phyloP scores from a whole-genome alignment of 768 basidiomycete genomes.

The Leccinum longicurvipes region DNA sequence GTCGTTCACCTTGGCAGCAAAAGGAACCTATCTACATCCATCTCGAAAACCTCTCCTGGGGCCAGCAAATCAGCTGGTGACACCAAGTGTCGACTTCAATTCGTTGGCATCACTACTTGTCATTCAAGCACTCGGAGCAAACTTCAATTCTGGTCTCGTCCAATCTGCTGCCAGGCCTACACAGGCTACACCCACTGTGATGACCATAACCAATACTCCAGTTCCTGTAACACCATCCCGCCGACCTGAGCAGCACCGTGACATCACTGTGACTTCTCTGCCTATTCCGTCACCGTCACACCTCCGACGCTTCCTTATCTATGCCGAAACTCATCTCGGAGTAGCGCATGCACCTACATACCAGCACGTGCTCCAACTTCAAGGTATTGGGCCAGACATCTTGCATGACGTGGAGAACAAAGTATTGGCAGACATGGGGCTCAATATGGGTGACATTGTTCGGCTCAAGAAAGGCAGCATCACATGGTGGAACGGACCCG shows the following conservation, averaged over 20 bases:
- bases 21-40: neutral
- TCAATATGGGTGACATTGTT: no score
- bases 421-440: no score
- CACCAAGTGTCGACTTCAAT: neutral
- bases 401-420: no score
- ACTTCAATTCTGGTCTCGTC: no score
- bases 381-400: neutral
- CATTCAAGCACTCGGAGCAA: neutral
- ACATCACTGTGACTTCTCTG: no score
- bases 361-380: neutral
- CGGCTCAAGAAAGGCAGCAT: no score
- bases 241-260: no score
- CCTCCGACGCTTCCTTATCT: neutral
- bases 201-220: neutral
- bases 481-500: no score
- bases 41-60: no score
- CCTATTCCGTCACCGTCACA: neutral
- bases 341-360: neutral
- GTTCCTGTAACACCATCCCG: neutral
- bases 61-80: no score
- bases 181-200: no score
- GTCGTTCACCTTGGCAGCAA: neutral
- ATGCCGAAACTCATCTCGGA: neutral
- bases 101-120: slow-evolving; percentile 4
- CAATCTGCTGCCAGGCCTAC: no score